phyloP scores from a whole-genome alignment of 1,284 basidiomycete genomes.

The Nidula niveotomentosa region DNA sequence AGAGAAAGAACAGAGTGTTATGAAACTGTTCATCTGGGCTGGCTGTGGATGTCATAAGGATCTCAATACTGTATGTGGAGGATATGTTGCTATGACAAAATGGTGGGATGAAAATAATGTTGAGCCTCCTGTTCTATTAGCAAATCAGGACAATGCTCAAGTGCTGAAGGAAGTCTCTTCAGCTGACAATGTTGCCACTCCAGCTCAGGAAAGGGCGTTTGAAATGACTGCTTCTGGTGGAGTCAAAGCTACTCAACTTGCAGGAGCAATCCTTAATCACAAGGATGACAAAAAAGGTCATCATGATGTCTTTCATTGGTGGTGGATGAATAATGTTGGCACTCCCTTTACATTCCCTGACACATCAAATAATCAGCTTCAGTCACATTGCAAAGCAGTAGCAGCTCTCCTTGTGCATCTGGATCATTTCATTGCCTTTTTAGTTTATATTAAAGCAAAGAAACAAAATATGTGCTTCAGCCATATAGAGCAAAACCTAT shows the following conservation, averaged over 20 bases:
- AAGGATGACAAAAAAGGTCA: not conserved
- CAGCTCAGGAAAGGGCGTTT: constrained; percentile 15
- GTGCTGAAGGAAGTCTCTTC: constrained; percentile 3
- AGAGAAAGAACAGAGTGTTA: not conserved
- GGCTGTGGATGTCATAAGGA: constrained; percentile 5
- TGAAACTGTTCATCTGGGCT: not conserved
- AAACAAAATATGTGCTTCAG: constrained; percentile 1
- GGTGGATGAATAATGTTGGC: not conserved
- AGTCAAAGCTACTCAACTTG: constrained; percentile 23
- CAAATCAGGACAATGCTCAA: constrained; percentile 18
- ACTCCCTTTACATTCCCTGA: constrained; percentile 1
- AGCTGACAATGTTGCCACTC: not conserved
- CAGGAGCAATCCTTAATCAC: constrained; percentile 23
- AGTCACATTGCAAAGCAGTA: constrained; percentile 1
- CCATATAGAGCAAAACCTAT: constrained; percentile 10
- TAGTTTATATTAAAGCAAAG: not conserved
- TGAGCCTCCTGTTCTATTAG: constrained; percentile 11
- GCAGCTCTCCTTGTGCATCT: constrained; percentile 1
- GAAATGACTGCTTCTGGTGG: constrained; percentile 22
- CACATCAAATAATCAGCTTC: constrained; percentile 1
- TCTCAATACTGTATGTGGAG: constrained; percentile 8
- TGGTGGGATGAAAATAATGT: constrained; percentile 3
- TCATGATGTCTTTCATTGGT: not conserved
- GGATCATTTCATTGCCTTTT: constrained; percentile 1
- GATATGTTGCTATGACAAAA: constrained; percentile 2